Evolutionary conservation across 352 stramenopile species (phyloP).

Genomic region (Pythium vanterpoolii): DNA sequence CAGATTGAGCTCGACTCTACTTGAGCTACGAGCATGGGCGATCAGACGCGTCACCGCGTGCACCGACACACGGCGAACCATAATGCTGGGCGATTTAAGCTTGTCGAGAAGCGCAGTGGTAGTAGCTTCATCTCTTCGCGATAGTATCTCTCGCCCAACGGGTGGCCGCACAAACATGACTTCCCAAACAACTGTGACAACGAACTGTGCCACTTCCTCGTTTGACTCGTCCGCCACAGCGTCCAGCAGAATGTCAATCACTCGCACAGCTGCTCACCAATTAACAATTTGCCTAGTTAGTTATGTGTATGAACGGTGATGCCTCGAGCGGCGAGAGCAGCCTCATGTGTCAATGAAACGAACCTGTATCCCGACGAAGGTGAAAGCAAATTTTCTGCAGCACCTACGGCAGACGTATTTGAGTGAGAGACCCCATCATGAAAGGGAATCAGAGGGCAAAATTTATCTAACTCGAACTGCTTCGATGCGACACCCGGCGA

Average conservation of each 20-base stretch:
- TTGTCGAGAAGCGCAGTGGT: background rate
- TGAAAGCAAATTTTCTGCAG: background rate
- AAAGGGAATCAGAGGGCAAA: background rate
- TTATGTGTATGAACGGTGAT: background rate
- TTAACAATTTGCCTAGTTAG: background rate
- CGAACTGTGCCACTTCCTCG: conserved; percentile 5
- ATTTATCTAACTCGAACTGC: conserved; percentile 10
- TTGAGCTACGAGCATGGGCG: background rate
- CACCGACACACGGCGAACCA: background rate
- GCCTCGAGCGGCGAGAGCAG: background rate
- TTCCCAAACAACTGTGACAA: conserved; percentile 21
- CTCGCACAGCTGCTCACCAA: background rate
- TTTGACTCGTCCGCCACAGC: conserved; percentile 9
- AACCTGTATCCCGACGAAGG: conserved; percentile 12
- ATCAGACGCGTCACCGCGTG: conserved; percentile 3
- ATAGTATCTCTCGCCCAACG: background rate
- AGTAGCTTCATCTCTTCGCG: background rate
- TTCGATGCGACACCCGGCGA: conserved; percentile 12
- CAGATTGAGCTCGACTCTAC: background rate
- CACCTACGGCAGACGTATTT: background rate
- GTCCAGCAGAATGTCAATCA: conserved; percentile 17
- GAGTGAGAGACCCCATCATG: background rate
- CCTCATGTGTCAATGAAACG: background rate
- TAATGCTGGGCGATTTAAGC: background rate
- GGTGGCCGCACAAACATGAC: conserved; percentile 15